These are phyloP conservation scores for Aspergillus pseudoviridinutans DNA, from an alignment of 2,329 filamentous ascomycete species.

Conservation along the genomic window DNA sequence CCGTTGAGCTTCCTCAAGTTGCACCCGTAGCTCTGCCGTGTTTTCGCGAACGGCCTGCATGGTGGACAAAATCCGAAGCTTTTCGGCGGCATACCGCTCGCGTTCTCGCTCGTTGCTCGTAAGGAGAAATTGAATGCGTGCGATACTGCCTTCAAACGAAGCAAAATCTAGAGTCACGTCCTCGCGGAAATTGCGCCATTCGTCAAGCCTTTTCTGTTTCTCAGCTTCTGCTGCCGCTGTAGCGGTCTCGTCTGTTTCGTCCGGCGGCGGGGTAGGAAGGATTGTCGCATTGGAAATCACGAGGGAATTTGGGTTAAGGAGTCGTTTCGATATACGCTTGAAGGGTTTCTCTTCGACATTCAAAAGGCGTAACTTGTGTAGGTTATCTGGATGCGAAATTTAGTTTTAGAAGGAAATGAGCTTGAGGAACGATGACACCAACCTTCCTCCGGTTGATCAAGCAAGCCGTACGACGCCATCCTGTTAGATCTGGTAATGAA, in stretches of 20 bases:
- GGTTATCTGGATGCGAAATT: slow-evolving; percentile 55
- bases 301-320: slow-evolving; percentile 65
- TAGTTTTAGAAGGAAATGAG: slow-evolving; percentile 9
- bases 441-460: slow-evolving; percentile 65
- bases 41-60: slow-evolving; percentile 73
- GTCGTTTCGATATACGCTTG: slow-evolving; percentile 78
- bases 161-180: slow-evolving; percentile 86
- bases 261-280: slow-evolving; percentile 64
- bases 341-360: slow-evolving; percentile 91
- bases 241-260: slow-evolving; percentile 45
- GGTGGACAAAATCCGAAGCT: slow-evolving; percentile 71
- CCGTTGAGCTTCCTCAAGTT: slow-evolving; percentile 71
- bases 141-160: slow-evolving; percentile 79
- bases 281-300: slow-evolving; percentile 54
- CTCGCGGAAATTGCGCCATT: slow-evolving; percentile 68
- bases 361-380: slow-evolving; percentile 82
- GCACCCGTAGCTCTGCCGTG: slow-evolving; percentile 66
- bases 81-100: slow-evolving; percentile 75
- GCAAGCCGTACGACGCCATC: slow-evolving; percentile 60
- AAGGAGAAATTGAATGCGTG: slow-evolving; percentile 81
- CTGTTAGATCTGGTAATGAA: slow-evolving; percentile 11
- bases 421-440: slow-evolving; percentile 7
- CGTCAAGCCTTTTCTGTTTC: slow-evolving; percentile 49
- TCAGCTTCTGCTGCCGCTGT: slow-evolving; percentile 45
- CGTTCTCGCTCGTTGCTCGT: slow-evolving; percentile 80